phyloP scores from a whole-genome alignment of 2,329 filamentous ascomycete species.

The Sarocladium kiliense region DNA sequence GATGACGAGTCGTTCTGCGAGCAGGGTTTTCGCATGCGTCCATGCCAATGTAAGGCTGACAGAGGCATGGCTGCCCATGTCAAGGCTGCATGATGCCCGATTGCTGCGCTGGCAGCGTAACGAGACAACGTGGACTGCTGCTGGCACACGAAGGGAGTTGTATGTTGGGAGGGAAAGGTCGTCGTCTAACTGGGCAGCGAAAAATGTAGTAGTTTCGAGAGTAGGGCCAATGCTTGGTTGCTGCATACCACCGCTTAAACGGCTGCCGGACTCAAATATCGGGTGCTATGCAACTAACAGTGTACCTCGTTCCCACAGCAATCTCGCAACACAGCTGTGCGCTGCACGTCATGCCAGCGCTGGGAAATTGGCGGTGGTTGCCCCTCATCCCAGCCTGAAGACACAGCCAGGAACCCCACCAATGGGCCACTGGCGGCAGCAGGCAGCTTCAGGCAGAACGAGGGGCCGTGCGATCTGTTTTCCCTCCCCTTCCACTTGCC shows the following conservation, averaged over 20 bases:
- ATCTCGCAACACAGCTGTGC: too few relatives aligned
- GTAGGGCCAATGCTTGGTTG: constrained; percentile 4
- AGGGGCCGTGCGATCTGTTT: constrained; percentile 3
- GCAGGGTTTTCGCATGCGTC: background rate
- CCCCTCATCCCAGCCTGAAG: constrained; percentile 19
- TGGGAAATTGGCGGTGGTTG: constrained; percentile 25
- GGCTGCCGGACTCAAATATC: too few relatives aligned
- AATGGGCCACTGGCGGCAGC: background rate
- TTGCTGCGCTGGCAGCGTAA: background rate
- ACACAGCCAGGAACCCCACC: constrained; percentile 9
- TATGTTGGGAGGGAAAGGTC: background rate
- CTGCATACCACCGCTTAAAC: background rate
- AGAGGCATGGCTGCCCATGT: background rate
- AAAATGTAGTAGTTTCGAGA: background rate
- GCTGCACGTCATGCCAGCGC: constrained; percentile 16
- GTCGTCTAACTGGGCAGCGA: background rate
- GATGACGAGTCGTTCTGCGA: background rate
- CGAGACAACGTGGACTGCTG: background rate
- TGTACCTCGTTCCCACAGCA: background rate
- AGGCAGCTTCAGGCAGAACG: constrained; percentile 8
- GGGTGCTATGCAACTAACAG: background rate
- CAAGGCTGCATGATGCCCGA: background rate
- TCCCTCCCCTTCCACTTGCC: constrained; percentile 2
- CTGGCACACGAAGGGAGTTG: background rate
- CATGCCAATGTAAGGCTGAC: background rate